Percentiles rank a stretch among this genome's conserved stretches.
Evolutionary conservation across 1,139 yeast genomes (phyloP).

Genomic region (Blastobotrys indianensis): DNA sequence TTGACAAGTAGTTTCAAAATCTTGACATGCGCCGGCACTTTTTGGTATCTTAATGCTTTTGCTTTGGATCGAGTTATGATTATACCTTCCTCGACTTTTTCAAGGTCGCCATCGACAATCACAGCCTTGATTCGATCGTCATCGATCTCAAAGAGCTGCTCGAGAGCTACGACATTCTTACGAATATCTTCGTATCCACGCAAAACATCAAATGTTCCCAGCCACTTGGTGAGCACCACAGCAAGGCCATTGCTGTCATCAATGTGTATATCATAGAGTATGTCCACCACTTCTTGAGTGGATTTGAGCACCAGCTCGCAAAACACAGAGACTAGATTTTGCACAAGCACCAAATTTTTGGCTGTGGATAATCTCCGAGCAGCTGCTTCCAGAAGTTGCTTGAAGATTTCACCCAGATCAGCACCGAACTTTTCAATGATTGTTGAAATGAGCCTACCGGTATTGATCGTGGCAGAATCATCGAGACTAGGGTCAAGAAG

Average conservation of each 20-base stretch:
- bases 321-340: conserved; percentile 69
- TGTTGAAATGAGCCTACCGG: conserved; percentile 38
- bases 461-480: conserved; percentile 73
- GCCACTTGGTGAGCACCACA: conserved; percentile 67
- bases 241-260: conserved; percentile 40
- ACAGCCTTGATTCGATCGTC: conserved; percentile 50
- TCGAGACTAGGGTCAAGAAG: conserved; percentile 65
- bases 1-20: conserved; percentile 63
- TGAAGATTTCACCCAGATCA: conserved; percentile 47
- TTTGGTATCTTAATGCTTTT: conserved; percentile 48
- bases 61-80: conserved; percentile 86
- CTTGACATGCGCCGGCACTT: conserved; percentile 63
- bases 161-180: conserved; percentile 66
- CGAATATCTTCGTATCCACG: conserved; percentile 72
- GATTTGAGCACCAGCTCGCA: conserved; percentile 63
- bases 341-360: conserved; percentile 64
- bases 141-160: conserved; percentile 52
- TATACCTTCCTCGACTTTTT: conserved; percentile 54
- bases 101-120: conserved; percentile 69
- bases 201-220: conserved; percentile 71
- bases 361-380: conserved; percentile 60
- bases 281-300: conserved; percentile 54
- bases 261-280: conserved; percentile 45
- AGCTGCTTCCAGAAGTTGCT: conserved; percentile 65
- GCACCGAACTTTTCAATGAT: conserved; percentile 54